These are phyloP conservation scores for Xanthoconium purpureum DNA, from an alignment of 768 basidiomycete species.

Conservation along the genomic window DNA sequence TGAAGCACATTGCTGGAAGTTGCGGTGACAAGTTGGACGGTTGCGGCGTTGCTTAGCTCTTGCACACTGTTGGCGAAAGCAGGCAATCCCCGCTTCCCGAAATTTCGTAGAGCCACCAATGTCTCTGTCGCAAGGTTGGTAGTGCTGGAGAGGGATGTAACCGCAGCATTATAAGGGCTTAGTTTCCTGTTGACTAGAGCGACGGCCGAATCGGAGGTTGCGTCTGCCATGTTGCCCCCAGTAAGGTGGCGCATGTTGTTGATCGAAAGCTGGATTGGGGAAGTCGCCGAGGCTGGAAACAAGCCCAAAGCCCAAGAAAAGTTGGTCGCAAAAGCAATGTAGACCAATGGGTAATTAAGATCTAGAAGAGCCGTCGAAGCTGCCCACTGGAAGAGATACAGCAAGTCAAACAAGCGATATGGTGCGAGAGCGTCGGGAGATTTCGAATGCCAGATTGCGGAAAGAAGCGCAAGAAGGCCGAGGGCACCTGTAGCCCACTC, in stretches of 20 bases:
- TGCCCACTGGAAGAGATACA: conserved; percentile 83
- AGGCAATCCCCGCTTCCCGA: conserved; percentile 6
- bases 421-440: conserved; percentile 59
- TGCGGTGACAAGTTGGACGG: conserved; percentile 65
- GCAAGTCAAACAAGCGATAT: conserved; percentile 75
- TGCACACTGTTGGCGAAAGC: conserved; percentile 22
- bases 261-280: conserved; percentile 72
- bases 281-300: conserved; percentile 49
- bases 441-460: conserved; percentile 54
- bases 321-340: conserved; percentile 78
- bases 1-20: conserved; percentile 64
- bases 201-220: conserved; percentile 57
- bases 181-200: conserved; percentile 77
- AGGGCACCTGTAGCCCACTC: conserved; percentile 75
- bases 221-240: conserved; percentile 68
- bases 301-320: conserved; percentile 89
- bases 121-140: conserved; percentile 4
- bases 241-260: conserved; percentile 80
- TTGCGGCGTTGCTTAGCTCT: conserved; percentile 19
- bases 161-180: conserved; percentile 66
- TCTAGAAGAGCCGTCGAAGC: conserved; percentile 75
- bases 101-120: conserved; percentile 10
- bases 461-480: conserved; percentile 55
- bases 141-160: neutral
- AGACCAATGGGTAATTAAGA: conserved; percentile 85